Evolutionary conservation across 78 protist species (phyloP).

Genomic region (Dictyostelium brefeldianum): DNA sequence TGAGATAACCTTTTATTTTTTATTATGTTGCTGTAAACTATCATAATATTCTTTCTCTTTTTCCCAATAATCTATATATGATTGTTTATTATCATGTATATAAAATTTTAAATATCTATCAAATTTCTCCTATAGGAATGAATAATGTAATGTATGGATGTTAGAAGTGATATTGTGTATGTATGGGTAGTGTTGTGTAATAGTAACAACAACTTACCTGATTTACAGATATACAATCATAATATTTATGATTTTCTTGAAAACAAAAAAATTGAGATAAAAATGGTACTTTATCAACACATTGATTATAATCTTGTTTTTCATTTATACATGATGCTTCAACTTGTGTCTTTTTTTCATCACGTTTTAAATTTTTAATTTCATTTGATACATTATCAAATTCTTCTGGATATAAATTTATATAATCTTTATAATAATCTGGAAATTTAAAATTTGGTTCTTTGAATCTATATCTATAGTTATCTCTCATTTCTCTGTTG

Average conservation of each 20-base stretch:
- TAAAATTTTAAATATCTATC: constrained; percentile 28
- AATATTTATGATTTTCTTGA: neutral
- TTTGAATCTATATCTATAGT: neutral
- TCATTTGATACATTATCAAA: neutral
- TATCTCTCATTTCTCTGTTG: neutral
- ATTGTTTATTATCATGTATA: neutral
- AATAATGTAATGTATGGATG: too few relatives aligned
- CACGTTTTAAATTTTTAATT: neutral
- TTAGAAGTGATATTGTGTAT: too few relatives aligned
- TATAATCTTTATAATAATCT: neutral
- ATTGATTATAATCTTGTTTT: neutral
- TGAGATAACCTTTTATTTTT: too few relatives aligned
- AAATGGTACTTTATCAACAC: neutral
- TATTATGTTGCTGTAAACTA: neutral
- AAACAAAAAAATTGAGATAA: neutral
- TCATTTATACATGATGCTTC: neutral
- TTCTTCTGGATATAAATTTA: constrained; percentile 16
- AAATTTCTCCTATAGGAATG: constrained; percentile 6
- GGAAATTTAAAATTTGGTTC: neutral
- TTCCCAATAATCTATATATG: neutral
- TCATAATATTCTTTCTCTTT: neutral
- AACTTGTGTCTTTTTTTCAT: neutral
- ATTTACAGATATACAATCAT: neutral
- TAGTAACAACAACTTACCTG: neutral
- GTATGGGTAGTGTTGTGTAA: too few relatives aligned